Conservation (phyloP, 805 yeast species). For the Saccharomycopsis fodiens region DNA sequence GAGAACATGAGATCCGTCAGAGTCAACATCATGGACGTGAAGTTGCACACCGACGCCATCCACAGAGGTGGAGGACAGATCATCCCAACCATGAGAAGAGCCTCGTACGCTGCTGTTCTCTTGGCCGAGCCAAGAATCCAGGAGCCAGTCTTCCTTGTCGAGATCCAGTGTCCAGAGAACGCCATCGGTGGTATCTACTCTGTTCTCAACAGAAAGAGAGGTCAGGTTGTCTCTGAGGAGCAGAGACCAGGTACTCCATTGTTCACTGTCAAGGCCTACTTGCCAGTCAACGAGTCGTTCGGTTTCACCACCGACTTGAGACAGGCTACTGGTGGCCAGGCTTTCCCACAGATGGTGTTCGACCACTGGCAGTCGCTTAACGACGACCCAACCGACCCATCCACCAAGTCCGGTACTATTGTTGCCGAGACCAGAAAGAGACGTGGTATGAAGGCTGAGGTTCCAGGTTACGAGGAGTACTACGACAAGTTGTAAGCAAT, state of each 20-base stretch:
- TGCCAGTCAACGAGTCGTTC: constrained; percentile 99
- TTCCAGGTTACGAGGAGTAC: constrained; percentile 99
- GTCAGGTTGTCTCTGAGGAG: constrained; percentile 98
- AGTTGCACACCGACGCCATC: constrained; percentile 99
- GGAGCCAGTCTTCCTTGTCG: constrained; percentile 99
- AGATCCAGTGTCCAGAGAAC: constrained; percentile 98
- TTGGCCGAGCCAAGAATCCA: constrained; percentile 98
- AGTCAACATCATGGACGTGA: constrained; percentile 97
- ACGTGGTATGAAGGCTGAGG: constrained; percentile 93
- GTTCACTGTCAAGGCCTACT: constrained; percentile 99
- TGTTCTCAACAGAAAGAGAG: constrained; percentile 98
- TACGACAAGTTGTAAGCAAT: constrained; percentile 73
- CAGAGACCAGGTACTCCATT: constrained; percentile 99
- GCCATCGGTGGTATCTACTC: constrained; percentile 99
- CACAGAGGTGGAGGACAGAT: constrained; percentile 99
- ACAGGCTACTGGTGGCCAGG: constrained; percentile 99
- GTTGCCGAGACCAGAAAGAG: constrained; percentile 77
- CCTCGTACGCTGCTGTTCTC: constrained; percentile 94
- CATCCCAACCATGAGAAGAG: constrained; percentile 99
- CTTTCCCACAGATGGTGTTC: constrained; percentile 99
- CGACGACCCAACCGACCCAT: constrained; percentile 90
- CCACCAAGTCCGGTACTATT: constrained; percentile 61
- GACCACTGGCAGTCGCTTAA: constrained; percentile 93
- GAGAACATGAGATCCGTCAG: constrained; percentile 95
- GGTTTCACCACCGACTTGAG: constrained; percentile 99